Evolutionary conservation across 805 yeast genomes (phyloP), one percentile per base, ranked within the genome.

Genomic region (Yamadazyma kitorensis): DNA sequence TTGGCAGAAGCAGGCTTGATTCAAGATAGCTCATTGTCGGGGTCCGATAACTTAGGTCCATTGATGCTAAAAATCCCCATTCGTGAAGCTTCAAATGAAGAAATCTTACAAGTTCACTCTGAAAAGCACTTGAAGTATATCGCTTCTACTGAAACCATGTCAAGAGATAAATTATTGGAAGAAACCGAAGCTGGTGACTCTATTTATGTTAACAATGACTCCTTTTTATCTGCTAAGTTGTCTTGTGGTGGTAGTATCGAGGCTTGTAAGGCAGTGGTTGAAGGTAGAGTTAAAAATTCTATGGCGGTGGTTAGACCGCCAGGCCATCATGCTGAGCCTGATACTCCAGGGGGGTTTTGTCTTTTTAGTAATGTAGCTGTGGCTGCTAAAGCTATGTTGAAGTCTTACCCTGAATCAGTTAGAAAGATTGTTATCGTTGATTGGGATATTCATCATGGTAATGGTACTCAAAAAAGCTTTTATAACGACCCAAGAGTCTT

Each of bases 361-460:
- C 67, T 93, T 29, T 93, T 93, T 55, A 84, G 95, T 41, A 93
- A 93, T 53, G 99, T 93, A 16, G 96, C 98, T 0, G 96, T 93
- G 13, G 98, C 98, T 2, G 95, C 97, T 12, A 84, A 84, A 51
- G 79, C 82, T 39, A 82, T 89, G 43, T 63, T 93, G 37, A 80
- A 80, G 46, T 70, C 75, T 37, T 91, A 87, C 57, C 96, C 97
- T 0, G 97, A 91, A 50, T 75, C 86, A 17, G 95, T 91, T 5
- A 70, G 95, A 43, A 76, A 76, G 47, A 86, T 93, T 24, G 77
- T 87, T 37, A 80, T 93, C 39, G 52, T 89, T 15, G 99, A 93
- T 59, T 93, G 99, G 99, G 99, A 93, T 59, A 88, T 93, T 30
- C 99, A 93, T 60, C 99, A 93, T 58, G 99, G 99, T 17, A 93